Evolutionary conservation across 1,284 basidiomycete species (phyloP).

Genomic region (Trametes hirsuta): DNA sequence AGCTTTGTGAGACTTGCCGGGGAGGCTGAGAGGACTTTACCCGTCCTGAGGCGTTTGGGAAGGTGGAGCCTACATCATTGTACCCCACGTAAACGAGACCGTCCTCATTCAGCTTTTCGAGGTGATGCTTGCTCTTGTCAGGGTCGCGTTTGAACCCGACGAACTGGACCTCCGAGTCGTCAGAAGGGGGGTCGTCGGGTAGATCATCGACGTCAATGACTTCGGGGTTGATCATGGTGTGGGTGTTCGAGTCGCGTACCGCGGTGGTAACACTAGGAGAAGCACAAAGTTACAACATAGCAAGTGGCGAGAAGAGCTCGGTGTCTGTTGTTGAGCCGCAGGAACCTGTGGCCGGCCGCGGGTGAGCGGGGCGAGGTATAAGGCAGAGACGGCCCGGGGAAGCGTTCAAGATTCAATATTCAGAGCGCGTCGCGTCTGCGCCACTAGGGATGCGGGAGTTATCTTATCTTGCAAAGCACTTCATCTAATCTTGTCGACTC

Average conservation of each 20-base stretch:
- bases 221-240: not conserved
- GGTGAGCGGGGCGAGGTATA: too few species aligned
- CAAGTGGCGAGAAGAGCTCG: too few species aligned
- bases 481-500: too few species aligned
- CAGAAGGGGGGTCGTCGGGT: not conserved
- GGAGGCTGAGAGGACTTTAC: not conserved
- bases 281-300: too few species aligned
- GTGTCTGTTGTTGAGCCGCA: too few species aligned
- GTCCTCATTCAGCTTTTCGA: slow-evolving; percentile 1
- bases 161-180: slow-evolving; percentile 8
- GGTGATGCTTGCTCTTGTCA: not conserved
- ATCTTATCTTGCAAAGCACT: too few species aligned
- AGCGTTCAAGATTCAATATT: too few species aligned
- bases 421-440: too few species aligned
- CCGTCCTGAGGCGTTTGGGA: not conserved
- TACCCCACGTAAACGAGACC: slow-evolving; percentile 16
- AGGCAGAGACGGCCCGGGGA: too few species aligned
- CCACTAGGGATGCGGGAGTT: too few species aligned
- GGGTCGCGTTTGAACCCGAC: slow-evolving; percentile 7
- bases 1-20: not conserved
- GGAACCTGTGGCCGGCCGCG: too few species aligned
- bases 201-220: slow-evolving; percentile 12
- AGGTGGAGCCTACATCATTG: not conserved
- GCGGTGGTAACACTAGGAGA: too few species aligned
- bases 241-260: not conserved